phyloP scores from a whole-genome alignment of 257 asterid genomes.

The Gardenia jasminoides region DNA sequence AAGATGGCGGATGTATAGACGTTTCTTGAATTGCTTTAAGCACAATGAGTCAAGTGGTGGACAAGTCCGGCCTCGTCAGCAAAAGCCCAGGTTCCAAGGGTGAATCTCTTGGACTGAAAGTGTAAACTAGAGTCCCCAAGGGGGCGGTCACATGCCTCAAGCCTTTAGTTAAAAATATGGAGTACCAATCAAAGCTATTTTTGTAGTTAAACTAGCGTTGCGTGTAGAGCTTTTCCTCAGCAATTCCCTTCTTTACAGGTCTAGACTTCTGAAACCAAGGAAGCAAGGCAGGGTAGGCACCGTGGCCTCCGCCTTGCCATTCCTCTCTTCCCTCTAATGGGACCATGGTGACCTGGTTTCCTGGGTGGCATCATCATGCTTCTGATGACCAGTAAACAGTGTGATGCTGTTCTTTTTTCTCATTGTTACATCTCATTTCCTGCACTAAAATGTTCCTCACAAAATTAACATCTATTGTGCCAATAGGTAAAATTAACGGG shows the following conservation, averaged over 20 bases:
- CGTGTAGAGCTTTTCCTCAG: constrained; percentile 31
- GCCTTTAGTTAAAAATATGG: not conserved
- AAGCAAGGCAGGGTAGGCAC: not conserved
- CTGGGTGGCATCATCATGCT: constrained; percentile 23
- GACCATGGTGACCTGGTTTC: constrained; percentile 25
- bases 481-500: not conserved
- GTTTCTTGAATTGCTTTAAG: constrained; percentile 24
- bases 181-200: not conserved
- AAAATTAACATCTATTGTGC: constrained; percentile 27
- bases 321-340: not conserved
- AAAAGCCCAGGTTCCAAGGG: constrained; percentile 39
- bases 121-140: not conserved
- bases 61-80: constrained; percentile 18
- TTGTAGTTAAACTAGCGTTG: constrained; percentile 25
- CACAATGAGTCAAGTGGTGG: constrained; percentile 31
- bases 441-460: constrained; percentile 20
- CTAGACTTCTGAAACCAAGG: not conserved
- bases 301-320: not conserved
- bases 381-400: constrained; percentile 10
- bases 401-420: constrained; percentile 16
- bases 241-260: constrained; percentile 43
- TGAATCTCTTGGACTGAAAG: constrained; percentile 32
- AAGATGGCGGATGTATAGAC: not conserved
- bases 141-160: not conserved
- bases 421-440: constrained; percentile 3